A percentile compares a stretch with the other conserved stretches of the same genome.
Conservation (phyloP, 2,329 filamentous ascomycete genomes). For the Penicillium sp. region DNA sequence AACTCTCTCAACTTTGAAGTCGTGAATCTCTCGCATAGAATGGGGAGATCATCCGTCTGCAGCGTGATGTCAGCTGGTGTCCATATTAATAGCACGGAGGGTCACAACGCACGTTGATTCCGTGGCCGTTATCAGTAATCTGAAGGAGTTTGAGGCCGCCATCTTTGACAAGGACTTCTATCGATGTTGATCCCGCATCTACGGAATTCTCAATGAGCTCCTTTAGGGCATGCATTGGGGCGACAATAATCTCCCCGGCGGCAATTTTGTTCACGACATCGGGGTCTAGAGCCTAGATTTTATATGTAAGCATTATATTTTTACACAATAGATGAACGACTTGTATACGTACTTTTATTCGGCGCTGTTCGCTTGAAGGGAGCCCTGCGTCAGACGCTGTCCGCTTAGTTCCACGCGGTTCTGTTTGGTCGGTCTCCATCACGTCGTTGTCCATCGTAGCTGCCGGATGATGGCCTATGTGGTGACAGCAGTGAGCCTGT, state of each 20-base stretch:
- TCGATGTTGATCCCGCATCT: constrained; percentile 87
- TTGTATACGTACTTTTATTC: constrained; percentile 37
- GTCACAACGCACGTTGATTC: constrained; percentile 69
- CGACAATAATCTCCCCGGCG: constrained; percentile 96
- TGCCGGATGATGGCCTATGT: not conserved
- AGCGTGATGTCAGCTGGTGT: not conserved
- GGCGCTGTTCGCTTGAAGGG: constrained; percentile 42
- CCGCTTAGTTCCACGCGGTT: constrained; percentile 45
- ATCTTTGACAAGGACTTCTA: constrained; percentile 91
- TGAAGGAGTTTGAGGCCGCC: constrained; percentile 92
- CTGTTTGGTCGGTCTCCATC: constrained; percentile 42
- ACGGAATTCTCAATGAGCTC: constrained; percentile 96
- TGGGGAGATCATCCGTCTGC: constrained; percentile 86
- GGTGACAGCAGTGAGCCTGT: not conserved
- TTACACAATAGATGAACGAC: not conserved
- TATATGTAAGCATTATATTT: constrained; percentile 17
- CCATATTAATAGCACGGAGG: not conserved
- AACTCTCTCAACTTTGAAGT: constrained; percentile 94
- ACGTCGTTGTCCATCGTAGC: constrained; percentile 28
- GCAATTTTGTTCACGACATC: constrained; percentile 99
- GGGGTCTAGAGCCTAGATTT: constrained; percentile 73
- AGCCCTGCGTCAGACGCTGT: constrained; percentile 44
- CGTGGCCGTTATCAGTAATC: constrained; percentile 95
- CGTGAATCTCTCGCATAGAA: constrained; percentile 92
- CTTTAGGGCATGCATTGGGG: constrained; percentile 91